A percentile compares a stretch with the other conserved stretches of the same genome.
These are phyloP conservation scores for Platismatia glauca DNA, from an alignment of 495 filamentous ascomycete genomes.

Conservation along the genomic window DNA sequence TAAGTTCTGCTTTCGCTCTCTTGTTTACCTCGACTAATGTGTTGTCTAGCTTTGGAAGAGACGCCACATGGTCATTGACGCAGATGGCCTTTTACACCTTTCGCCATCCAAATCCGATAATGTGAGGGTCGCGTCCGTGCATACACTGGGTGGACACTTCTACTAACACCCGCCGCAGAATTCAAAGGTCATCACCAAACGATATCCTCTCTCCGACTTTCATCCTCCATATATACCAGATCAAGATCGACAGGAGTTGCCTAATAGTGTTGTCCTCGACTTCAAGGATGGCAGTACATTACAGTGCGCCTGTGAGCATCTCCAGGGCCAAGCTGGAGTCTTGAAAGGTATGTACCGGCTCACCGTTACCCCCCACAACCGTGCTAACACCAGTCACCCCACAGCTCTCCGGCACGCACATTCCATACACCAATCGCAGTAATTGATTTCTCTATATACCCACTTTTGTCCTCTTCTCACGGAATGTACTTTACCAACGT, in stretches of 20 bases:
- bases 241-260: constrained; percentile 79
- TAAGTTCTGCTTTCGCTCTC: constrained; percentile 21
- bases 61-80: constrained; percentile 68
- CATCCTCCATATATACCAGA: constrained; percentile 68
- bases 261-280: constrained; percentile 73
- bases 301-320: constrained; percentile 78
- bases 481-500: constrained; percentile 8
- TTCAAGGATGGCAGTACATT: constrained; percentile 75
- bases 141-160: background rate
- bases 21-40: background rate
- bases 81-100: constrained; percentile 66
- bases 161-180: constrained; percentile 32
- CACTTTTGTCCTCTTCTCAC: constrained; percentile 2
- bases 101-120: constrained; percentile 42
- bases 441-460: constrained; percentile 10
- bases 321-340: constrained; percentile 58
- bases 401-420: constrained; percentile 16
- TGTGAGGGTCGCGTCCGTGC: constrained; percentile 5
- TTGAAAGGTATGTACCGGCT: constrained; percentile 29
- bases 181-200: constrained; percentile 52
- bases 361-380: background rate
- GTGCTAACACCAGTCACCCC: background rate
- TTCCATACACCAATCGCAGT: constrained; percentile 8
- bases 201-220: constrained; percentile 77
- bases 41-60: constrained; percentile 67